Evolutionary conservation across 805 yeast species (phyloP).

Genomic region (Lipomyces chichibuensis): DNA sequence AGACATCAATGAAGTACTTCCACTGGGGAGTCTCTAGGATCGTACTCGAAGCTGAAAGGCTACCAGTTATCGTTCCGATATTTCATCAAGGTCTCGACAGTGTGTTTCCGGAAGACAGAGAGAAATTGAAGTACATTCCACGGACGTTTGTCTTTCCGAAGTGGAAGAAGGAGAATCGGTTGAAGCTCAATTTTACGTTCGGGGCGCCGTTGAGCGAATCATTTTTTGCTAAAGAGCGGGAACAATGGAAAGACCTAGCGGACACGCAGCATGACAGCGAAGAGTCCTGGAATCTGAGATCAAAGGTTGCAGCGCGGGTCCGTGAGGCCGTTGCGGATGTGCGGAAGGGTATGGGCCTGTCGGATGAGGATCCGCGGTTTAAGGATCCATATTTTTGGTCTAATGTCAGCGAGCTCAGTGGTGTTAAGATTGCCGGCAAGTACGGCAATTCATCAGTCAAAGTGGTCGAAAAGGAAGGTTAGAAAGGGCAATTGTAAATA

Average conservation of each 20-base stretch:
- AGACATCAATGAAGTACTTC: constrained; percentile 89
- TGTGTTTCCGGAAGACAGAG: constrained; percentile 75
- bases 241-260: constrained; percentile 67
- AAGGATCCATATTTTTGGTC: constrained; percentile 75
- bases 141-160: constrained; percentile 50
- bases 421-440: constrained; percentile 72
- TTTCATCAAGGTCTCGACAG: constrained; percentile 85
- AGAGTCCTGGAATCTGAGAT: constrained; percentile 67
- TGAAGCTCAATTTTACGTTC: constrained; percentile 61
- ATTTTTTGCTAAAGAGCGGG: constrained; percentile 61
- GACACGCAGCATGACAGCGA: constrained; percentile 59
- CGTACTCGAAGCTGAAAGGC: constrained; percentile 75
- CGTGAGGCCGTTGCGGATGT: constrained; percentile 57
- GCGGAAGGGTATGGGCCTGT: constrained; percentile 42
- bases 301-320: constrained; percentile 67
- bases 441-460: constrained; percentile 45
- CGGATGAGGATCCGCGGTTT: constrained; percentile 70
- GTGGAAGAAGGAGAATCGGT: constrained; percentile 36
- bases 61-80: constrained; percentile 87
- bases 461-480: constrained; percentile 31
- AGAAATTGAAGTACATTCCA: constrained; percentile 55
- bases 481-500: constrained; percentile 1
- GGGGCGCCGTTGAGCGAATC: constrained; percentile 72
- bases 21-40: constrained; percentile 93
- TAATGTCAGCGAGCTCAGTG: constrained; percentile 60